phyloP scores from a whole-genome alignment of 2,329 filamentous ascomycete genomes.

The Scytalidium lignicola region DNA sequence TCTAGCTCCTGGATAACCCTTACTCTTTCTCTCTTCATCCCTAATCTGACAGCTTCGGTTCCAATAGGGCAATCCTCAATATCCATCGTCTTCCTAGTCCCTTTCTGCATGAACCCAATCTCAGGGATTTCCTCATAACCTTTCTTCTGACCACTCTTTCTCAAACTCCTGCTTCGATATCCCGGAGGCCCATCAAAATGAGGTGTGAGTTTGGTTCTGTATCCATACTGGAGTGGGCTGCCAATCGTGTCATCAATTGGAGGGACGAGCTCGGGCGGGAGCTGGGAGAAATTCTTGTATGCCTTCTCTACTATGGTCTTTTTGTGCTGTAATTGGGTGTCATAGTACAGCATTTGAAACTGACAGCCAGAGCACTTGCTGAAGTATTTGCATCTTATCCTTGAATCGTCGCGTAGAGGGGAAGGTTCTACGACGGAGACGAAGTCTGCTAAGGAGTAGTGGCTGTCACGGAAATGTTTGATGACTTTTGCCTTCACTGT shows the following conservation, averaged over 20 bases:
- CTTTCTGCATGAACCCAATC: slow-evolving; percentile 88
- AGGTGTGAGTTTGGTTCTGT: slow-evolving; percentile 93
- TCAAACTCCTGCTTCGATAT: slow-evolving; percentile 37
- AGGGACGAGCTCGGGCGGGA: slow-evolving; percentile 71
- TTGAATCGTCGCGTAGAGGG: slow-evolving; percentile 67
- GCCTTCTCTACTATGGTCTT: slow-evolving; percentile 83
- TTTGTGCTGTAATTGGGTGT: slow-evolving; percentile 81
- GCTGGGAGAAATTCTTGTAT: slow-evolving; percentile 82
- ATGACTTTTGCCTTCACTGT: slow-evolving; percentile 72
- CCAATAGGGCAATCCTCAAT: slow-evolving; percentile 98
- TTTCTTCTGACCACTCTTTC: slow-evolving; percentile 45
- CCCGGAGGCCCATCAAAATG: slow-evolving; percentile 80
- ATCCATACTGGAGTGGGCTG: slow-evolving; percentile 85
- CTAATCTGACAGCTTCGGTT: slow-evolving; percentile 75
- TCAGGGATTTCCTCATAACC: slow-evolving; percentile 63
- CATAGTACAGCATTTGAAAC: slow-evolving; percentile 93
- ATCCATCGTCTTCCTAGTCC: slow-evolving; percentile 73
- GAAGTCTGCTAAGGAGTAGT: slow-evolving; percentile 77
- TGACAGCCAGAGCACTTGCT: slow-evolving; percentile 85
- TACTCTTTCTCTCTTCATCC: slow-evolving; percentile 73
- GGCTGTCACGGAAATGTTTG: slow-evolving; percentile 59
- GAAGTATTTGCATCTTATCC: slow-evolving; percentile 83
- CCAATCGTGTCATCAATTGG: slow-evolving; percentile 78
- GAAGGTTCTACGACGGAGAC: slow-evolving; percentile 71
- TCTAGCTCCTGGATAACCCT: slow-evolving; percentile 66